Conservation (phyloP, 352 stramenopile species). For the Pythium plurisporium region DNA sequence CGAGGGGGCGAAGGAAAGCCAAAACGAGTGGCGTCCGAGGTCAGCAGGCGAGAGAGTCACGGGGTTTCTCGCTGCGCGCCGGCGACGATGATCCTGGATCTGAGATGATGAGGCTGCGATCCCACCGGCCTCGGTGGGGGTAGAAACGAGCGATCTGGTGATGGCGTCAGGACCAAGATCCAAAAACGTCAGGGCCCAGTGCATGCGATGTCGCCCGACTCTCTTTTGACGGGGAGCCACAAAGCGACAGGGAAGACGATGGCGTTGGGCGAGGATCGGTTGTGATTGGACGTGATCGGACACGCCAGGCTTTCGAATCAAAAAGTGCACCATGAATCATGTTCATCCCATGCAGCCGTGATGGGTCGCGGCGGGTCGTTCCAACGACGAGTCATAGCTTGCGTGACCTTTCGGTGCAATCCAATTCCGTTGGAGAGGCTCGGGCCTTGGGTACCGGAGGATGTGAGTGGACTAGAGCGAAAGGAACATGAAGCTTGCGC, state of each 20-base stretch:
- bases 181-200: no score
- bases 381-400: not conserved
- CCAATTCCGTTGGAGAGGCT: not conserved
- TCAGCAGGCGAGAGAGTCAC: no score
- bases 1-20: no score
- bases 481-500: not conserved
- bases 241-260: not conserved
- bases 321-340: no score
- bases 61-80: not conserved
- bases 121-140: not conserved
- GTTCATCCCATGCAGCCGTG: not conserved
- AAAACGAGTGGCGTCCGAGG: no score
- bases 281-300: no score
- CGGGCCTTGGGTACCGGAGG: not conserved
- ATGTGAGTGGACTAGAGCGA: not conserved
- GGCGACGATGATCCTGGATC: not conserved
- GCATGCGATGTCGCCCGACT: no score
- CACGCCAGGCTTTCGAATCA: no score
- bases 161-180: not conserved
- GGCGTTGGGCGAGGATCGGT: no score
- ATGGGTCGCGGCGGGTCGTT: no score
- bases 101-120: not conserved
- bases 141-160: constrained; percentile 6
- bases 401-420: constrained; percentile 5
- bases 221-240: not conserved